A percentile compares a stretch with the other conserved stretches of the same genome.
Evolutionary conservation across 2,329 filamentous ascomycete species (phyloP).

Genomic region (Cercospora zeae-maydis): DNA sequence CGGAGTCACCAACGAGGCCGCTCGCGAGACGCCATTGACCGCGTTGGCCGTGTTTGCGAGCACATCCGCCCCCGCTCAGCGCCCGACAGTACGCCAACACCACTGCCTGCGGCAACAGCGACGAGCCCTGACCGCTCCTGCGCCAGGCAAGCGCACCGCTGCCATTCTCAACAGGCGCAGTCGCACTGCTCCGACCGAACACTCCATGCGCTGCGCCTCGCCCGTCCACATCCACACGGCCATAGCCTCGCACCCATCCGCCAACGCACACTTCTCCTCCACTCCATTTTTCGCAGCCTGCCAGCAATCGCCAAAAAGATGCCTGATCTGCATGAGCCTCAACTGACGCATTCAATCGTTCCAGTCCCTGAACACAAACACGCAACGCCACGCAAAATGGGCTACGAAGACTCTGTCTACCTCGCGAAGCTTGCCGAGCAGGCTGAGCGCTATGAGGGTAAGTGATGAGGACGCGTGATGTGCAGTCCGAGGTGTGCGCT

Average conservation of each 20-base stretch:
- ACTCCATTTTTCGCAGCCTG: constrained; percentile 1
- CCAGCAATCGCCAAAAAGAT: background rate
- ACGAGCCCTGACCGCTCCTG: constrained; percentile 7
- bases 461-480: constrained; percentile 18
- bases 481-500: constrained; percentile 38
- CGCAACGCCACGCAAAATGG: constrained; percentile 59
- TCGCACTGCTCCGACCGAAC: background rate
- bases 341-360: constrained; percentile 2
- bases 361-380: constrained; percentile 6
- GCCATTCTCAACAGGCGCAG: background rate
- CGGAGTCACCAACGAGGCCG: background rate
- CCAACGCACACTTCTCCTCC: background rate
- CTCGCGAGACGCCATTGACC: background rate
- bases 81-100: background rate
- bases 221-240: background rate
- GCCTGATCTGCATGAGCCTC: background rate
- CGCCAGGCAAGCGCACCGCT: background rate
- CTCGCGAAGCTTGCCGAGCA: constrained; percentile 99
- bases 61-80: background rate
- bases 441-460: constrained; percentile 99
- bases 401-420: constrained; percentile 99
- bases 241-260: background rate
- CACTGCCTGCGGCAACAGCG: background rate
- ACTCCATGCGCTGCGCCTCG: background rate
- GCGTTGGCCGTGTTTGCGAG: background rate